Evolutionary conservation across 164 flowering plant species (phyloP).

Genomic region (Vitis riparia): DNA sequence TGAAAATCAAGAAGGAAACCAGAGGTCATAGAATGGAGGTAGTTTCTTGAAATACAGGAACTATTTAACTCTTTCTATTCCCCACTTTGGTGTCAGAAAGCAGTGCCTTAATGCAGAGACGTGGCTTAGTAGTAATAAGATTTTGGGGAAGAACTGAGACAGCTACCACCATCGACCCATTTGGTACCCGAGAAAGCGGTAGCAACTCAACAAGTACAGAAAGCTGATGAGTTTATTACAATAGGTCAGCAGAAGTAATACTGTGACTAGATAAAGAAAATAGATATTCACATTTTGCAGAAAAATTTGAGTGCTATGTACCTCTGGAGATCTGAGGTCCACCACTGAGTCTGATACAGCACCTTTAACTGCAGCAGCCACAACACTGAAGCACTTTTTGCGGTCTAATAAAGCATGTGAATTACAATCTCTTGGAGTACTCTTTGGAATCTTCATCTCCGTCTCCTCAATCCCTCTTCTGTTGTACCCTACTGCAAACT

Average conservation of each 20-base stretch:
- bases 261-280: neutral
- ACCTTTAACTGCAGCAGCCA: conserved; percentile 76
- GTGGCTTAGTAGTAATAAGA: conserved; percentile 70
- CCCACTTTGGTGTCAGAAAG: conserved; percentile 40
- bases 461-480: conserved; percentile 83
- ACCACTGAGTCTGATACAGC: conserved; percentile 64
- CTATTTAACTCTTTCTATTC: conserved; percentile 10
- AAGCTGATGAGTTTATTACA: conserved; percentile 41
- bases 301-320: conserved; percentile 14
- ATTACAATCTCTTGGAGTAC: conserved; percentile 20
- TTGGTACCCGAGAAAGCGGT: conserved; percentile 64
- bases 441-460: conserved; percentile 41
- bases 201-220: conserved; percentile 71
- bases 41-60: neutral
- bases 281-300: neutral
- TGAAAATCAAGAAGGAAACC: too few species aligned
- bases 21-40: too few species aligned
- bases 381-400: conserved; percentile 61
- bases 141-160: conserved; percentile 69
- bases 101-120: conserved; percentile 64
- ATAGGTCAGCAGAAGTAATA: conserved; percentile 9
- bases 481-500: conserved; percentile 93
- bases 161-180: conserved; percentile 56
- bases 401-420: conserved; percentile 51
- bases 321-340: conserved; percentile 84